Evolutionary conservation across 129 eudicot genomes (phyloP), one percentile per base, ranked within the genome.

Genomic region (Deinandra increscens): DNA sequence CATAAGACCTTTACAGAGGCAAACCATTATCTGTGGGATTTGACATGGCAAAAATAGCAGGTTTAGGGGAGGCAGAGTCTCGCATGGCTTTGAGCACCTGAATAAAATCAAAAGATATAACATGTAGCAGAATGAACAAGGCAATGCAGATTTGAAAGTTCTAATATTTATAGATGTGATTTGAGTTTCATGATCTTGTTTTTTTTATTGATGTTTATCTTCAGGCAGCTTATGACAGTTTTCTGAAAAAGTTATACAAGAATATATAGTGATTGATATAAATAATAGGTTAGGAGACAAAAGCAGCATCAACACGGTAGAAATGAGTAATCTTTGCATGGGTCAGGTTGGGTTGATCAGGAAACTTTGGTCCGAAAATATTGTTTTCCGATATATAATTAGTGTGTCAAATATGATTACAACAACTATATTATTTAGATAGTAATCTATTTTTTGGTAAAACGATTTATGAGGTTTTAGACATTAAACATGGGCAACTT

Each of bases 31-130:
- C 66, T 61, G 99, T 94, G 68, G 99, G 99, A 83, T 94, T 94
- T 66, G 99, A 94, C 99, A 94, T 94, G 36, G 99, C 97, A 75
- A 94, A 94, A 51, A 94, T 87, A 70, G 97, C 97, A 60, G 99
- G 99, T 69, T 81, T 94, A 34, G 73, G 73, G 78, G 88, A 81
- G 55, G 84, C 88, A 1, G 97, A 89, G 39, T 87, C 93, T 77
- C 76, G 63, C 99, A 94, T 94, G 80, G 99, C 99, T 74, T 81
- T 89, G 7, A 94, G 88, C 61, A 94, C 95, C 99, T 94, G 81
- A 70, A 55, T 59, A 54, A 62, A 66, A 33, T 66, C 41, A 42
- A 44, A 63, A 70, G 6, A 70, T 53, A 36, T 53, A 41, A 46
- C 56, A 43, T 15, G 39, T 17, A 41, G 29, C 39, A 44, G 9